Conservation (phyloP, 2,329 filamentous ascomycete species). For the Neopestalotiopsis sp. region DNA sequence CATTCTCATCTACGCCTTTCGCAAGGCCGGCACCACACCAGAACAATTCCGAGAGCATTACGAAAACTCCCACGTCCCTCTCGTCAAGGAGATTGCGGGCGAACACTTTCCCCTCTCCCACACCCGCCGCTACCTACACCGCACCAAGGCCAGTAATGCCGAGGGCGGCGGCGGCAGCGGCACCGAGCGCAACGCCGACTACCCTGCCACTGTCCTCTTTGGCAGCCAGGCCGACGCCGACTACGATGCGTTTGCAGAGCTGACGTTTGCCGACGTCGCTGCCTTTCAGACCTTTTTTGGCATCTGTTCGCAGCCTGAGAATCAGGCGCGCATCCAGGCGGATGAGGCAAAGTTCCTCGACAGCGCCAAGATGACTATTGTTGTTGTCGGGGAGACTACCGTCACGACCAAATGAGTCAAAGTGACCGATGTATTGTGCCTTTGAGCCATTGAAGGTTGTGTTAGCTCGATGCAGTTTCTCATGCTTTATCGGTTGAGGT, state of each 20-base stretch:
- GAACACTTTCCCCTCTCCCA: slow-evolving; percentile 26
- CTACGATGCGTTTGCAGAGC: slow-evolving; percentile 25
- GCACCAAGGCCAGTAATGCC: slow-evolving; percentile 17
- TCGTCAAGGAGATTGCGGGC: slow-evolving; percentile 24
- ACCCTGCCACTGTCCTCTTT: slow-evolving; percentile 25
- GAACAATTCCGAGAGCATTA: slow-evolving; percentile 28
- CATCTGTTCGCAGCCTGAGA: slow-evolving; percentile 25
- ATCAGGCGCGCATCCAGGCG: slow-evolving; percentile 24
- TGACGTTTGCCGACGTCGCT: slow-evolving; percentile 25
- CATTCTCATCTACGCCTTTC: slow-evolving; percentile 23
- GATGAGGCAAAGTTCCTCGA: slow-evolving; percentile 30
- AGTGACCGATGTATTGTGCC: too few relatives aligned
- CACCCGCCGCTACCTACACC: slow-evolving; percentile 27
- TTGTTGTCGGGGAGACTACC: slow-evolving; percentile 21
- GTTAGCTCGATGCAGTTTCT: too few relatives aligned
- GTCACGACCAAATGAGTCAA: slow-evolving; percentile 17
- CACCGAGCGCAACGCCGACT: slow-evolving; percentile 22
- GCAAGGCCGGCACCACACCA: slow-evolving; percentile 26
- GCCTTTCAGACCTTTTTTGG: slow-evolving; percentile 28
- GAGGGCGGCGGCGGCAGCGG: not conserved
- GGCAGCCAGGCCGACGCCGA: slow-evolving; percentile 29
- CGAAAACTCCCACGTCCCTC: slow-evolving; percentile 24
- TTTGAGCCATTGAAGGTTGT: too few relatives aligned
- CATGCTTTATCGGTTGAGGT: too few relatives aligned
- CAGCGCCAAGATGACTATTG: slow-evolving; percentile 23